Evolutionary conservation across 352 stramenopile species (phyloP).

Genomic region (Pythium grandisporangium): DNA sequence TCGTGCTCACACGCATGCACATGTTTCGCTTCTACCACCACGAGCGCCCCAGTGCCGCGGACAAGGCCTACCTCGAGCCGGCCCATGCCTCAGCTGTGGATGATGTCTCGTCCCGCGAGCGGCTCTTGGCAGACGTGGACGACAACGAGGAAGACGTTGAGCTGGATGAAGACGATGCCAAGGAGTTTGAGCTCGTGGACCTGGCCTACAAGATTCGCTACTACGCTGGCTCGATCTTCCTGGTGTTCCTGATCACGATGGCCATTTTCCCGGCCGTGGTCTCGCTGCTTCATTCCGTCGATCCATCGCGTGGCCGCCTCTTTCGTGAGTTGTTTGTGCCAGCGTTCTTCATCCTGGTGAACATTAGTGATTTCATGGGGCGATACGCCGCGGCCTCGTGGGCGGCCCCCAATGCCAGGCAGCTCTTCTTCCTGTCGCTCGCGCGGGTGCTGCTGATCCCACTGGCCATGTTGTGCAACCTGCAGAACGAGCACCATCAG

Average conservation of each 20-base stretch:
- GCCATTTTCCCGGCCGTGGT: constrained; percentile 69
- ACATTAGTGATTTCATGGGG: constrained; percentile 59
- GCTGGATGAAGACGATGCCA: constrained; percentile 13
- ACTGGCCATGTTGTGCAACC: constrained; percentile 68
- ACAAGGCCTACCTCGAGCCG: constrained; percentile 9
- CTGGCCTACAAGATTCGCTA: constrained; percentile 23
- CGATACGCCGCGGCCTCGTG: constrained; percentile 31
- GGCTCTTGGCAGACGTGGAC: constrained; percentile 3
- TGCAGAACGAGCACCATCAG: constrained; percentile 56
- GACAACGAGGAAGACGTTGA: constrained; percentile 7
- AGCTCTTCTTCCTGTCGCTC: constrained; percentile 28
- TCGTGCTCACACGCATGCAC: constrained; percentile 42
- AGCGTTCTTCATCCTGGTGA: constrained; percentile 74
- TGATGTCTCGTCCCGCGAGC: constrained; percentile 3
- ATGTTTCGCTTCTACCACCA: constrained; percentile 63
- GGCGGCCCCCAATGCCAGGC: constrained; percentile 19
- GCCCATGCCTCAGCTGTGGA: background rate
- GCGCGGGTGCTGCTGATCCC: constrained; percentile 44
- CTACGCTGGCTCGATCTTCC: constrained; percentile 31
- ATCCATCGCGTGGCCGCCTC: constrained; percentile 29
- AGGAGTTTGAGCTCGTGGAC: constrained; percentile 36
- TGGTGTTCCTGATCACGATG: constrained; percentile 72
- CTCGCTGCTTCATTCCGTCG: constrained; percentile 52
- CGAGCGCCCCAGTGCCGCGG: background rate
- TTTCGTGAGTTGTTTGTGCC: constrained; percentile 66